phyloP scores from a whole-genome alignment of 2,329 filamentous ascomycete genomes.

The Ophiocordyceps camponoti-floridani region DNA sequence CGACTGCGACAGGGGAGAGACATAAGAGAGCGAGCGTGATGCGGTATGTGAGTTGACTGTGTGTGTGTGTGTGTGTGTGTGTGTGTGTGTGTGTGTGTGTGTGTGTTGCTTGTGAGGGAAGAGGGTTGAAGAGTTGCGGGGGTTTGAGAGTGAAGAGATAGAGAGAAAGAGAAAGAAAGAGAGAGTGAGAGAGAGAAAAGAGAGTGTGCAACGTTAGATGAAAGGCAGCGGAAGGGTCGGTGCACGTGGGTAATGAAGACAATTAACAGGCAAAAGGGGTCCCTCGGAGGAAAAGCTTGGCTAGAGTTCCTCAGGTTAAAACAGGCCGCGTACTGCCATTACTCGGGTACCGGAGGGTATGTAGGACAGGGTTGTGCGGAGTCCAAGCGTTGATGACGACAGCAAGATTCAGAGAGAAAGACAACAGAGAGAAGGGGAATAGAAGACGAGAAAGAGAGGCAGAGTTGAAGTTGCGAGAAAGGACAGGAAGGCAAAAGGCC shows the following conservation, averaged over 20 bases:
- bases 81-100: no score
- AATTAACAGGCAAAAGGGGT: neutral
- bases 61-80: no score
- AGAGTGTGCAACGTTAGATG: no score
- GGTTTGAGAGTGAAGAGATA: neutral
- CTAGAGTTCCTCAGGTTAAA: conserved; percentile 1
- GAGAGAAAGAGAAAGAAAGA: neutral
- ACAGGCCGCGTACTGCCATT: neutral
- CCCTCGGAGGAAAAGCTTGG: neutral
- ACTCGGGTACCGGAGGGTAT: neutral
- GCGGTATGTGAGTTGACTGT: no score
- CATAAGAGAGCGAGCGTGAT: no score
- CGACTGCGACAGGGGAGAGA: no score
- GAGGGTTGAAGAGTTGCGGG: neutral
- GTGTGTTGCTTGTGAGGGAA: no score
- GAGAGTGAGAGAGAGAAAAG: neutral
- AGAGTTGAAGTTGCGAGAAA: neutral
- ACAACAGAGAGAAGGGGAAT: neutral
- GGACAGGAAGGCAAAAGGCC: no score
- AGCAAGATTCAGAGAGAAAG: neutral
- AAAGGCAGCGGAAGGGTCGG: neutral
- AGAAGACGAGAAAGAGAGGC: neutral
- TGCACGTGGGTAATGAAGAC: neutral
- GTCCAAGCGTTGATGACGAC: neutral
- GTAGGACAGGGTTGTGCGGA: neutral